Base-by-base conservation (phyloP, 2,329 filamentous ascomycete species). In the Chrysoporthe austroafricana region DNA sequence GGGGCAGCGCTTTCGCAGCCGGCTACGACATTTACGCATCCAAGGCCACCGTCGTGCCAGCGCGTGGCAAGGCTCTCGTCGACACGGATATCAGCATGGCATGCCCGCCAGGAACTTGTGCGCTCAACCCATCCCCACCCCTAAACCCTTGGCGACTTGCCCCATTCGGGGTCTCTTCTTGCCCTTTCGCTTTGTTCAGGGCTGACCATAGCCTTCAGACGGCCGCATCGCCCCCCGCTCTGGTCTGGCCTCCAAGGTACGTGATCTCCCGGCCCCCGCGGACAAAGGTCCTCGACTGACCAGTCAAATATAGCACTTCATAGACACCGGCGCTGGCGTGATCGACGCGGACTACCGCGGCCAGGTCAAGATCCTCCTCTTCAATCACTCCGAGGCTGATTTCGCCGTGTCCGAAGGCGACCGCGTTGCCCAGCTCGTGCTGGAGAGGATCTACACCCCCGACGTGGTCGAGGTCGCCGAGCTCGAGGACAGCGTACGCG, bases 301-400 rank as follows among this genome's bases (percentile, higher is more conserved):
- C 4, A 44, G 36, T n/a, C 26, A 26, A 44, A 26, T 42, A 42
- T 26, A 60, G 83, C 89, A 98, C 82, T 96, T 94, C 81, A 98
- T 99, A 78, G 94, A 97, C 79, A 96, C 92, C 0, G 94, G 96
- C 70, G 96, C 96, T 0, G 96, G 96, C 65, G 96, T 99, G 71
- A 98, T 99, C 74, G 96, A 99, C 79, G 94, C 95, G 44, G 96
- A 99, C 80, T 99, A 99, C 83, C 88, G 96, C 46, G 96, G 96
- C 26, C 92, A 92, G 73, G 91, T 99, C 75, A 97, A 96, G 84
- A 91, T 99, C 36, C 85, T 99, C 72, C 87, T 99, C 63, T 98
- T 98, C 80, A 99, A 99, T 82, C 90, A 97, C 79, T 86, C 86
- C 63, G 94, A 97, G 62, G 81, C 82, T 52, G 94, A 97, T 77